Evolutionary conservation across 1,284 basidiomycete species (phyloP).

Genomic region (Marasmius fiardii): DNA sequence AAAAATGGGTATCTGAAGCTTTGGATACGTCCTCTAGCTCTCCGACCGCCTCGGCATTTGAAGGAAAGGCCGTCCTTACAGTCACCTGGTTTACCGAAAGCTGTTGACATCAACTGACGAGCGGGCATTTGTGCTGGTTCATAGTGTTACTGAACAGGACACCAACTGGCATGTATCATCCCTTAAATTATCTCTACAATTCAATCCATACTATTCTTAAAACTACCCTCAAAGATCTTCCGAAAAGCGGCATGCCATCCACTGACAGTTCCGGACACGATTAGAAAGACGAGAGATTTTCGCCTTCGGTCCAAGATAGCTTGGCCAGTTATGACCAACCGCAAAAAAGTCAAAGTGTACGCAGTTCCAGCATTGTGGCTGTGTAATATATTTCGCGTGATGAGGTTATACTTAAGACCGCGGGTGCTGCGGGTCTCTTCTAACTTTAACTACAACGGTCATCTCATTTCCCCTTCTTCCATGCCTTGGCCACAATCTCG

Average conservation of each 20-base stretch:
- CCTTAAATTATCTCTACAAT: neutral
- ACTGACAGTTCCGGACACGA: too few relatives aligned
- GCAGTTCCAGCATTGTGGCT: too few relatives aligned
- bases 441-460: neutral
- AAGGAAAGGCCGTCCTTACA: neutral
- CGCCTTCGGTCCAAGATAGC: too few relatives aligned
- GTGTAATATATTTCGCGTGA: too few relatives aligned
- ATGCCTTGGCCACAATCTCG: neutral
- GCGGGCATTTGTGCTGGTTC: neutral
- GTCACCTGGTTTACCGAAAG: neutral
- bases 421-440: neutral
- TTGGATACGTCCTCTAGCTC: constrained; percentile 77
- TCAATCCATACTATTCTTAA: too few relatives aligned
- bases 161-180: neutral
- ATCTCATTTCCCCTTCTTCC: neutral
- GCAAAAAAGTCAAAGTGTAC: too few relatives aligned
- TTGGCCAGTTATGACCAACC: too few relatives aligned
- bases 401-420: too few relatives aligned
- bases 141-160: neutral
- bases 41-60: constrained; percentile 7
- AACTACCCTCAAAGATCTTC: too few relatives aligned
- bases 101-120: neutral
- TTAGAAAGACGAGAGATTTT: too few relatives aligned
- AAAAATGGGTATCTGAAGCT: constrained; percentile 74
- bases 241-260: too few relatives aligned